phyloP scores from a whole-genome alignment of 2,329 filamentous ascomycete species.

The Laburnicola sp. region DNA sequence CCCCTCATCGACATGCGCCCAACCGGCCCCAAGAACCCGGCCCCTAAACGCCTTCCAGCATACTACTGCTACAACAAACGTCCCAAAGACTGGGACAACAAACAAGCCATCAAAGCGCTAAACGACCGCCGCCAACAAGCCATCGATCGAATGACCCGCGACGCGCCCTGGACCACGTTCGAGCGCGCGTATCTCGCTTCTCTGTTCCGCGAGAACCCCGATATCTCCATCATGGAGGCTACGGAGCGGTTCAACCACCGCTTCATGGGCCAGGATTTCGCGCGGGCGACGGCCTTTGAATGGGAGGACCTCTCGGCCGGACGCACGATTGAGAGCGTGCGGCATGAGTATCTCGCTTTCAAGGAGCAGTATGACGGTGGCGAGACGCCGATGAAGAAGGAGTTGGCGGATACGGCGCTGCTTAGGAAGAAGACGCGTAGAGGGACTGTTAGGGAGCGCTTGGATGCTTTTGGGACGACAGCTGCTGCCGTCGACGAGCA shows the following conservation, averaged over 20 bases:
- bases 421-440: background rate
- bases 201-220: conserved; percentile 16
- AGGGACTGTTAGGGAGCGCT: too few relatives aligned
- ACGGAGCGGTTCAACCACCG: conserved; percentile 30
- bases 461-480: too few relatives aligned
- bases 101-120: conserved; percentile 26
- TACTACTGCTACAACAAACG: conserved; percentile 23
- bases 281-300: conserved; percentile 9
- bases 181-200: conserved; percentile 27
- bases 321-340: conserved; percentile 33
- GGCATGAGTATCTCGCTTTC: conserved; percentile 28
- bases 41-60: conserved; percentile 19
- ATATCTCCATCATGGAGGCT: conserved; percentile 30
- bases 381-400: conserved; percentile 1
- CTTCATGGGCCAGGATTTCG: conserved; percentile 21
- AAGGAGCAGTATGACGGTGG: conserved; percentile 28
- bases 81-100: conserved; percentile 31
- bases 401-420: background rate
- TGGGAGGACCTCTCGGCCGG: conserved; percentile 15
- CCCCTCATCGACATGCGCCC: conserved; percentile 37
- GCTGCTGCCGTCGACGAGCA: too few relatives aligned
- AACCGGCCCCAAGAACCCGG: conserved; percentile 11
- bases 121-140: conserved; percentile 32
- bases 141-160: conserved; percentile 26
- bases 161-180: conserved; percentile 17